These are phyloP conservation scores for Leccinum pachyderme DNA, from an alignment of 1,284 basidiomycete genomes.

Conservation along the genomic window DNA sequence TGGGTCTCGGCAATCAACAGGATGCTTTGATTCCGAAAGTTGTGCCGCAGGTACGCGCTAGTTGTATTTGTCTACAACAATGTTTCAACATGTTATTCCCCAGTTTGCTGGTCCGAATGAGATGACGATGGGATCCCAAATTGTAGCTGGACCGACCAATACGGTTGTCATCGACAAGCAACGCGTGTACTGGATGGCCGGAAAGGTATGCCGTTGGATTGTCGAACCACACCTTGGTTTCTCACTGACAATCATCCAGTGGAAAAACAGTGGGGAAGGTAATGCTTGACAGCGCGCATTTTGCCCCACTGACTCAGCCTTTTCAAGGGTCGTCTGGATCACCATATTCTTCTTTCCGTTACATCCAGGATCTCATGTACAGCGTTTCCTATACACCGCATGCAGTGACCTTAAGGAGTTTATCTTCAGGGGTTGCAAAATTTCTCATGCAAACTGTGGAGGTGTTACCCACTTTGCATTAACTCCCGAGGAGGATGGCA, in stretches of 20 bases:
- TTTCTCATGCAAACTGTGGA: constrained; percentile 66
- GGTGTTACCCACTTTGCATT: constrained; percentile 90
- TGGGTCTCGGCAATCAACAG: constrained; percentile 82
- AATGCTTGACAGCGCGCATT: constrained; percentile 5
- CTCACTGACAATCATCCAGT: constrained; percentile 44
- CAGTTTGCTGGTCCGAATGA: constrained; percentile 75
- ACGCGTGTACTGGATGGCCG: constrained; percentile 82
- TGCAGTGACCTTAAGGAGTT: neutral
- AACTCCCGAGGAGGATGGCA: constrained; percentile 67
- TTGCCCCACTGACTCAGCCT: constrained; percentile 3
- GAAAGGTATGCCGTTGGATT: constrained; percentile 51
- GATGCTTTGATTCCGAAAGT: constrained; percentile 75
- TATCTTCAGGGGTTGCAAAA: constrained; percentile 64
- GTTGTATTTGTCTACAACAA: neutral
- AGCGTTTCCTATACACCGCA: constrained; percentile 18
- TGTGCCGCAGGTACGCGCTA: constrained; percentile 61
- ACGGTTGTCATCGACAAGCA: constrained; percentile 84
- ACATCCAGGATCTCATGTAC: constrained; percentile 78
- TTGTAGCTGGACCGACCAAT: constrained; percentile 82
- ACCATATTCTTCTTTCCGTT: constrained; percentile 79
- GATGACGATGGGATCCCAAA: constrained; percentile 57
- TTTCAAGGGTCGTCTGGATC: constrained; percentile 69
- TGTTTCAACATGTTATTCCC: neutral
- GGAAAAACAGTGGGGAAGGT: constrained; percentile 94
- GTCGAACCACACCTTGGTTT: constrained; percentile 3